These are phyloP conservation scores for Mucor racemosus DNA, from an alignment of 371 early-diverging fungal genomes.

Conservation along the genomic window DNA sequence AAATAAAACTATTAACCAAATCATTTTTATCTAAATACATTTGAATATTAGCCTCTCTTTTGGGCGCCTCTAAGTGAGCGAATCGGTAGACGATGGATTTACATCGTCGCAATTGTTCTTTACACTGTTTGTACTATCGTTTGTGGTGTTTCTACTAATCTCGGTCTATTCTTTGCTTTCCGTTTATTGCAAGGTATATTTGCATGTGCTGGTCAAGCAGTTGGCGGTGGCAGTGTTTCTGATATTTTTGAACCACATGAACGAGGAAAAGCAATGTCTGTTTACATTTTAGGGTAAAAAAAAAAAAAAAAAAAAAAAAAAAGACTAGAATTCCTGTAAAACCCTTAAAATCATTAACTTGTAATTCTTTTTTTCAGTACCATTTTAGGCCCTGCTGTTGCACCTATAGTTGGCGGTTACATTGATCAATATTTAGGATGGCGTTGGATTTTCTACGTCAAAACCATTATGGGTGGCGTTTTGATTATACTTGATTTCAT, in stretches of 20 bases:
- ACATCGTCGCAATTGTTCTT: constrained; percentile 12
- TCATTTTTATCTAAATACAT: too few relatives aligned
- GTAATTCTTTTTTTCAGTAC: constrained; percentile 30
- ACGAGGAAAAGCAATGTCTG: constrained; percentile 46
- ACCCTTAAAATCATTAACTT: neutral
- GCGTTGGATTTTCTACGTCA: constrained; percentile 63
- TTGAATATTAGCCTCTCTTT: constrained; percentile 32
- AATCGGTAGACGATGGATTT: constrained; percentile 34
- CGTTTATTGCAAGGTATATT: constrained; percentile 46
- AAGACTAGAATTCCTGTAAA: neutral
- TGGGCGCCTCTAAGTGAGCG: constrained; percentile 47
- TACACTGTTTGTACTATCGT: constrained; percentile 41
- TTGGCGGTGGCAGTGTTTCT: constrained; percentile 48
- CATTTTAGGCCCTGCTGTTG: constrained; percentile 57
- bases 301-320: too few relatives aligned
- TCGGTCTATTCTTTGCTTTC: constrained; percentile 43
- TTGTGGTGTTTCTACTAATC: constrained; percentile 36
- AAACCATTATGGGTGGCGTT: constrained; percentile 55
- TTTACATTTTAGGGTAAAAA: constrained; percentile 40
- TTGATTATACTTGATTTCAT: constrained; percentile 44
- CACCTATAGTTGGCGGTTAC: constrained; percentile 62
- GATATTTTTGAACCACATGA: constrained; percentile 46
- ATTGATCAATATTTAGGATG: constrained; percentile 56
- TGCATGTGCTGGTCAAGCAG: constrained; percentile 41
- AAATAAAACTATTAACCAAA: too few relatives aligned